Conservation (phyloP, 495 filamentous ascomycete species). For the Penicillium dipodomyicola region DNA sequence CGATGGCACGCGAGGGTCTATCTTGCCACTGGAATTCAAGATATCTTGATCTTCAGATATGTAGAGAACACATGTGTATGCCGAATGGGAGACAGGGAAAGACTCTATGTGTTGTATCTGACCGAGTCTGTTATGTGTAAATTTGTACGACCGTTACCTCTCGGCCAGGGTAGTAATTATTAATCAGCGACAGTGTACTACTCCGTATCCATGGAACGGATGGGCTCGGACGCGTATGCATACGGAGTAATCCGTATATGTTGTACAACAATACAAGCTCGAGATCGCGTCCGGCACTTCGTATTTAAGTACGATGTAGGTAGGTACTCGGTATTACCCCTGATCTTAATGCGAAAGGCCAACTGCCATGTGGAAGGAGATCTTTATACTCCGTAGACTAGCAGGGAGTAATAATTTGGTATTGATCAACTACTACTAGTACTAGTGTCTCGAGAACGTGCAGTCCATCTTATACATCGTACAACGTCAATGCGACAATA, state of each 20-base stretch:
- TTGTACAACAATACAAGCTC: too few relatives aligned
- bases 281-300: background rate
- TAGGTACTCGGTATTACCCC: background rate
- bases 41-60: background rate
- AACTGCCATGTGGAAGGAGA: background rate
- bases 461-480: too few relatives aligned
- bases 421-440: too few relatives aligned
- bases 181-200: background rate
- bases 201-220: too few relatives aligned
- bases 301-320: too few relatives aligned
- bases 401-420: too few relatives aligned
- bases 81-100: too few relatives aligned
- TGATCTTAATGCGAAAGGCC: background rate
- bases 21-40: conserved; percentile 1
- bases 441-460: too few relatives aligned
- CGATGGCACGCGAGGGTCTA: background rate
- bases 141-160: background rate
- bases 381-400: too few relatives aligned
- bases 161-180: background rate
- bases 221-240: background rate
- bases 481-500: background rate
- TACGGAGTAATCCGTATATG: background rate
- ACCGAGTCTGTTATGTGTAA: background rate
- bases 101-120: too few relatives aligned
- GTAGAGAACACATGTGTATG: too few relatives aligned